A percentile compares a stretch with the other conserved stretches of the same genome.
phyloP scores from a whole-genome alignment of 768 basidiomycete species.

The Boletus eberwhitei region DNA sequence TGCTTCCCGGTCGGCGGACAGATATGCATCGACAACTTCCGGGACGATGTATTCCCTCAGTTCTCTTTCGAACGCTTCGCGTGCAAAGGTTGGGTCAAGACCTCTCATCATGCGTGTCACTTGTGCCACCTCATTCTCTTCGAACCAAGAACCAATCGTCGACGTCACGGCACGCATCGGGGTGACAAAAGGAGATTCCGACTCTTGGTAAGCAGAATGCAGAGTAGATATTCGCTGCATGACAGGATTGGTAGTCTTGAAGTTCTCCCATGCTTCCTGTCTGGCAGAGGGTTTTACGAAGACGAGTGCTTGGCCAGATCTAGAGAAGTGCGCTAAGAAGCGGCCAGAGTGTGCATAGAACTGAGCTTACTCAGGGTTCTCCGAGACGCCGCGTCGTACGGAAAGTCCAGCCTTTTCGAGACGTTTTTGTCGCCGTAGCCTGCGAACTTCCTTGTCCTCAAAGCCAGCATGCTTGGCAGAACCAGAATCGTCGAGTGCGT shows the following conservation, averaged over 20 bases:
- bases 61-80: conserved; percentile 86
- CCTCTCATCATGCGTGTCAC: conserved; percentile 82
- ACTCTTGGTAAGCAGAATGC: conserved; percentile 80
- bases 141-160: conserved; percentile 86
- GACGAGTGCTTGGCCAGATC: conserved; percentile 84
- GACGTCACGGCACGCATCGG: conserved; percentile 80
- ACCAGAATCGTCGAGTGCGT: conserved; percentile 91
- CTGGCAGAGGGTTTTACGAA: conserved; percentile 78
- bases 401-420: conserved; percentile 80
- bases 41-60: conserved; percentile 96
- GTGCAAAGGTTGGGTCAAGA: conserved; percentile 85
- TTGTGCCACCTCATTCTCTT: conserved; percentile 98
- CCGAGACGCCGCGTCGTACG: conserved; percentile 49
- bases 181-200: conserved; percentile 85
- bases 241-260: conserved; percentile 80
- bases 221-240: conserved; percentile 56
- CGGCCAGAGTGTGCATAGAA: not conserved
- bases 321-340: conserved; percentile 28
- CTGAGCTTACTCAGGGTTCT: conserved; percentile 73
- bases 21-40: conserved; percentile 94
- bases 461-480: conserved; percentile 94
- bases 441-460: conserved; percentile 89
- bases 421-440: conserved; percentile 74
- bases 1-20: conserved; percentile 84
- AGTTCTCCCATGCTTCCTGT: conserved; percentile 74